Conservation (phyloP, 2,329 filamentous ascomycete genomes). For the Fusarium metavorans region DNA sequence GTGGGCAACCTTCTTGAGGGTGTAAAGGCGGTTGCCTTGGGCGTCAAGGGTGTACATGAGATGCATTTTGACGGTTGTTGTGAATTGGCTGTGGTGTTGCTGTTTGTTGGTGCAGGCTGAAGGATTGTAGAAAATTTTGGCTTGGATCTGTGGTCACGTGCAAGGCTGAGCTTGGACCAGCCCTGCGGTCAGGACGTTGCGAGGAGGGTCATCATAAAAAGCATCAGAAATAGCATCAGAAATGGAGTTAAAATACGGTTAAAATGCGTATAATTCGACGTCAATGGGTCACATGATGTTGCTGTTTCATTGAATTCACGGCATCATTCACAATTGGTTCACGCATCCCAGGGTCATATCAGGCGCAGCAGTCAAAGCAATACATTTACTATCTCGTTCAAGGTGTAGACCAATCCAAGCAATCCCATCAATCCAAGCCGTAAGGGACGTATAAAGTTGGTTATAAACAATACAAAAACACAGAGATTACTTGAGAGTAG, state of each 20-base stretch:
- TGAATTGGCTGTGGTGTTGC: constrained; percentile 12
- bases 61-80: constrained; percentile 60
- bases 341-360: not conserved
- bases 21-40: constrained; percentile 91
- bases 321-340: not conserved
- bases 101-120: constrained; percentile 10
- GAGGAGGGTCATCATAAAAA: not conserved
- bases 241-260: not conserved
- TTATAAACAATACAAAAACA: constrained; percentile 6
- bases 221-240: not conserved
- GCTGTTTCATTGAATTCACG: not conserved
- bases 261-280: not conserved
- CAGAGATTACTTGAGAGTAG: constrained; percentile 40
- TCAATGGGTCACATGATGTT: not conserved
- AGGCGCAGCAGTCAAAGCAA: not conserved
- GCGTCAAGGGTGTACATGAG: constrained; percentile 86
- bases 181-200: not conserved
- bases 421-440: not conserved
- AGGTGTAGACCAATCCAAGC: not conserved
- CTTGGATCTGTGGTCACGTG: constrained; percentile 36
- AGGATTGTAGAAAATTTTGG: constrained; percentile 31
- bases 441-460: constrained; percentile 13
- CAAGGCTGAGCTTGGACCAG: constrained; percentile 8
- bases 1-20: constrained; percentile 88
- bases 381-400: not conserved